Evolutionary conservation across 75 land plant species (phyloP), one percentile per base, ranked within the genome.

Genomic region (Pinus tabuliformis): DNA sequence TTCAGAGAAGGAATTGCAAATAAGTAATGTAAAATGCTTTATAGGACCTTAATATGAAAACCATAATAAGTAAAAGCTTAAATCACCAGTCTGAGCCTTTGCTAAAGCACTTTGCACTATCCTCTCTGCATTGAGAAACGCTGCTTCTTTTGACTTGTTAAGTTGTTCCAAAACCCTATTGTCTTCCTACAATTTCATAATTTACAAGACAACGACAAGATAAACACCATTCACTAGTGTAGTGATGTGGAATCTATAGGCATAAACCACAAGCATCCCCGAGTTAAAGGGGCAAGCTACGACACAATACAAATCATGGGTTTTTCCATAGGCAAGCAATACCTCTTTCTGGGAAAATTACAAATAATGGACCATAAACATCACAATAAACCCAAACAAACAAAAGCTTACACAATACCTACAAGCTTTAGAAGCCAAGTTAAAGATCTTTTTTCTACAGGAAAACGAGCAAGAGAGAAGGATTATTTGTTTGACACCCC

Each of bases 141-240:
- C 99, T 63, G 94, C 94, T 85, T 95, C 99, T 81, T 95, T 95
- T 60, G 99, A 86, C 79, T 93, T 93, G 16, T 92, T 93, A 30
- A 95, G 86, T 9, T 97, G 95, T 76, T 95, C 99, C 54, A 95
- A 86, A 39, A 97, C 99, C 80, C 86, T 89, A 77, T 95, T 95
- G 79, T 91, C 94, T 79, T 95, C 99, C 76, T 94, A 97, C 66
- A 95, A 81, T 81, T 90, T 91, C 58, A 88, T 86, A 81, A 93
- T 86, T 97, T 95, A 86, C 52, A 74, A 45, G 49, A 45, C 6
- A 6, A 8, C 49, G 7, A 6, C 49, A 45, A 45, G 22, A 6
- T 68, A 3, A 5, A 68, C n/a, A 18, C 30, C 45, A 39, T 49
- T 45, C 49, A 68, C 71, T 9, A 39, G 3, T 45, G 39, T 17